phyloP scores from a whole-genome alignment of 352 stramenopile genomes.

The Globisporangium spiculum region DNA sequence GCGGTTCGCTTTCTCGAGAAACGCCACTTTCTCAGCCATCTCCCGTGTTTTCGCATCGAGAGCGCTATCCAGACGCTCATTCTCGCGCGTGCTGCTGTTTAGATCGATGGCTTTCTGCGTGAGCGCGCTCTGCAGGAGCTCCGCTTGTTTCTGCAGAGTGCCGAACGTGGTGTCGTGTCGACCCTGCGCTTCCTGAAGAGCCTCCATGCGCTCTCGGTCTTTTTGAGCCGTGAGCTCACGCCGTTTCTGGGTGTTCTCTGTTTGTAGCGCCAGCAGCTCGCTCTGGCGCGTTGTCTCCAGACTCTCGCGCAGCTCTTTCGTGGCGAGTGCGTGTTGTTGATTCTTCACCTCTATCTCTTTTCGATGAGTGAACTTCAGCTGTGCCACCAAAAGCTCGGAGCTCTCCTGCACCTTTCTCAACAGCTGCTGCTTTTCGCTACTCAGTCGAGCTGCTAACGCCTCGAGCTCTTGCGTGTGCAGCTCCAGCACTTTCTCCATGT shows the following conservation, averaged over 20 bases:
- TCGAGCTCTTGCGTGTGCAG: conserved; percentile 22
- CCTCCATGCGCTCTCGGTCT: conserved; percentile 33
- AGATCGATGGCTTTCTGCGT: conserved; percentile 33
- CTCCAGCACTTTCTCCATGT: conserved; percentile 5
- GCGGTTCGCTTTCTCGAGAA: conserved; percentile 34
- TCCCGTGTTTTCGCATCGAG: conserved; percentile 37
- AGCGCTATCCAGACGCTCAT: conserved; percentile 24
- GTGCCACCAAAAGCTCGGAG: not conserved
- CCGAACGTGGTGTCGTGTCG: conserved; percentile 28
- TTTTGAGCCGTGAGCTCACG: conserved; percentile 30
- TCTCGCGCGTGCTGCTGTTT: conserved; percentile 25
- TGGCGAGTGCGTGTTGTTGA: conserved; percentile 23
- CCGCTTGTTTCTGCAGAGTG: conserved; percentile 23
- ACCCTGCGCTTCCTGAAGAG: conserved; percentile 25
- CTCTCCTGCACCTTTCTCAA: conserved; percentile 4
- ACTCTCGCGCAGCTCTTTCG: conserved; percentile 25
- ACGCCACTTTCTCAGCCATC: conserved; percentile 27
- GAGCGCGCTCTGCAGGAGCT: conserved; percentile 25
- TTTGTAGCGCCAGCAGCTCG: conserved; percentile 31
- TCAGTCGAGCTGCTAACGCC: conserved; percentile 9
- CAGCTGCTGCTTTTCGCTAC: conserved; percentile 8
- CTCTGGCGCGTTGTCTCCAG: conserved; percentile 25
- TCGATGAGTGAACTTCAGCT: conserved; percentile 14
- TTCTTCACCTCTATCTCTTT: conserved; percentile 20
- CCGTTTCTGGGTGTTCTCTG: conserved; percentile 34